Percentiles rank a stretch among this genome's conserved stretches.
phyloP scores from a whole-genome alignment of 2,329 filamentous ascomycete species.

The Colletotrichum cordylinicola region DNA sequence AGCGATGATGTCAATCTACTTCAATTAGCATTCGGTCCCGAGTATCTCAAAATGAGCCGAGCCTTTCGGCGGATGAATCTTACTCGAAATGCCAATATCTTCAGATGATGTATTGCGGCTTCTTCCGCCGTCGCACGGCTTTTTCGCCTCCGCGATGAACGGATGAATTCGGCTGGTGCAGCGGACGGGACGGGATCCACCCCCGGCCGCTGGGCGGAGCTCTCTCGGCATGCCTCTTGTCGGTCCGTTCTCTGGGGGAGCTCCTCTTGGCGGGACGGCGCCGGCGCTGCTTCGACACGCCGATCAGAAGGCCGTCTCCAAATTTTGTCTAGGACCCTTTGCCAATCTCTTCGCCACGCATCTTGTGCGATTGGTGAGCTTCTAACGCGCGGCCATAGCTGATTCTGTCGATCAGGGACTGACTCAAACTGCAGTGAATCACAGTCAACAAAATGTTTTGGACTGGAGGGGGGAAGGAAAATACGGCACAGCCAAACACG shows the following conservation, averaged over 20 bases:
- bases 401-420: neutral
- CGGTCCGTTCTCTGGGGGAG: neutral
- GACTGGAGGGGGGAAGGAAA: neutral
- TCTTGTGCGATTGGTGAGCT: neutral
- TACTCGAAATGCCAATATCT: neutral
- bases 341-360: neutral
- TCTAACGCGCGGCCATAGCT: neutral
- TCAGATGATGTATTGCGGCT: conserved; percentile 9
- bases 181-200: neutral
- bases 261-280: conserved; percentile 5
- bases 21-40: neutral
- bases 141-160: neutral
- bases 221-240: neutral
- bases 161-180: neutral
- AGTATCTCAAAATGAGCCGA: neutral
- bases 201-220: neutral
- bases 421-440: neutral
- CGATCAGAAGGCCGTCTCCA: neutral
- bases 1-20: neutral
- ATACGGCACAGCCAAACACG: neutral
- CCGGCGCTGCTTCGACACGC: neutral
- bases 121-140: conserved; percentile 2
- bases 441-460: neutral
- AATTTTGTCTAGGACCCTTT: neutral
- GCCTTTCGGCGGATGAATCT: neutral